Percentiles rank a stretch among this genome's conserved stretches.
These are phyloP conservation scores for Alternaria sp. DNA, from an alignment of 2,329 filamentous ascomycete species.

Conservation along the genomic window DNA sequence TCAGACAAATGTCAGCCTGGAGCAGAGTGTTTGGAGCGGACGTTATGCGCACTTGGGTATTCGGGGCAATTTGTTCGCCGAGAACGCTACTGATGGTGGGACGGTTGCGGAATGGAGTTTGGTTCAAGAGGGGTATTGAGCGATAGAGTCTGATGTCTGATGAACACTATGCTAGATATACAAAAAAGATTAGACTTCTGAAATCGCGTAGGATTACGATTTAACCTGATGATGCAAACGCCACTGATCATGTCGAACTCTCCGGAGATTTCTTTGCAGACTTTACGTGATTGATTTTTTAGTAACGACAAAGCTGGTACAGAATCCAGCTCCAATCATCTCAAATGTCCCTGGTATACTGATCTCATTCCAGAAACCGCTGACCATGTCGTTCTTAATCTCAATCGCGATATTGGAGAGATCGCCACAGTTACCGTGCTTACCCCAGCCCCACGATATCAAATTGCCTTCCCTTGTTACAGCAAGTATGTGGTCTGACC, in stretches of 20 bases:
- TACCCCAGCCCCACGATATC: constrained; percentile 93
- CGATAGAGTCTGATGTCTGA: background rate
- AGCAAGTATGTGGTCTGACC: constrained; percentile 89
- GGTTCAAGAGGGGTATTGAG: constrained; percentile 28
- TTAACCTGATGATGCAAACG: background rate
- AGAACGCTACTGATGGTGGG: constrained; percentile 52
- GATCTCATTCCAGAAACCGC: constrained; percentile 41
- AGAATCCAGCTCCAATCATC: constrained; percentile 37
- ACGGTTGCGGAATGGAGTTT: constrained; percentile 64
- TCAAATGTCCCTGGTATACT: constrained; percentile 29
- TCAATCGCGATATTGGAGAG: constrained; percentile 18
- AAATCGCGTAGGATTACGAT: background rate
- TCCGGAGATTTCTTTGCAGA: background rate
- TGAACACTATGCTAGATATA: background rate
- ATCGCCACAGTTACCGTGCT: constrained; percentile 92
- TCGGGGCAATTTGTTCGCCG: constrained; percentile 55
- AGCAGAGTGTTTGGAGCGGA: constrained; percentile 52
- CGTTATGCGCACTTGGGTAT: constrained; percentile 59
- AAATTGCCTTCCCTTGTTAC: constrained; percentile 71
- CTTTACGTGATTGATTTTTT: background rate
- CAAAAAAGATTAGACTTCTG: background rate
- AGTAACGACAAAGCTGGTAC: constrained; percentile 40
- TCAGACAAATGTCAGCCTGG: constrained; percentile 56
- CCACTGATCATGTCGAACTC: background rate
- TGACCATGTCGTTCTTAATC: constrained; percentile 40